Evolutionary conservation across 495 filamentous ascomycete genomes (phyloP).

Genomic region (Trichoderma virens): DNA sequence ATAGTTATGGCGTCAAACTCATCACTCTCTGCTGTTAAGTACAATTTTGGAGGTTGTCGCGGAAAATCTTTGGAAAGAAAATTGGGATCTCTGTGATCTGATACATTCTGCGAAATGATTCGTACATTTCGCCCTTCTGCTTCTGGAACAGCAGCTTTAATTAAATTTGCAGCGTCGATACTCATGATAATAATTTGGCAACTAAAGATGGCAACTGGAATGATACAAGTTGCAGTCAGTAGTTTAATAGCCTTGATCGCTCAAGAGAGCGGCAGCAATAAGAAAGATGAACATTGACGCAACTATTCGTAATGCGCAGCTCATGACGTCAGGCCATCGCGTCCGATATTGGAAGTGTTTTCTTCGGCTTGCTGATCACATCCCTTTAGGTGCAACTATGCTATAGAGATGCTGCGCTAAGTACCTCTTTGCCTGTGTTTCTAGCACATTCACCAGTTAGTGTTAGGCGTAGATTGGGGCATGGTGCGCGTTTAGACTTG

Average conservation of each 20-base stretch:
- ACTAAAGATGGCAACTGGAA: too few relatives aligned
- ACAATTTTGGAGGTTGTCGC: slow-evolving; percentile 44
- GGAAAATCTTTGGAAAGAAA: slow-evolving; percentile 30
- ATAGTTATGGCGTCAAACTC: slow-evolving; percentile 54
- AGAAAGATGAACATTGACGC: neutral
- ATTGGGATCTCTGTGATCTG: slow-evolving; percentile 27
- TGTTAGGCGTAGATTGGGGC: neutral
- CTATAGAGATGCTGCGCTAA: neutral
- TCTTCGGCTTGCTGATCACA: neutral
- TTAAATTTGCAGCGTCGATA: slow-evolving; percentile 24
- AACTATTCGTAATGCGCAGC: neutral
- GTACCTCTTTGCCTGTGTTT: too few relatives aligned
- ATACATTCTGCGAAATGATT: slow-evolving; percentile 25
- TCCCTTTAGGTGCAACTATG: neutral
- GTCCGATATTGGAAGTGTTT: neutral
- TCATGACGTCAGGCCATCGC: neutral
- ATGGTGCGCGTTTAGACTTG: neutral
- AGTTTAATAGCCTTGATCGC: too few relatives aligned
- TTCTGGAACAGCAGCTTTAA: slow-evolving; percentile 25
- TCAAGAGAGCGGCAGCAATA: neutral
- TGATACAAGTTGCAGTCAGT: too few relatives aligned
- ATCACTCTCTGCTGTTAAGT: slow-evolving; percentile 52
- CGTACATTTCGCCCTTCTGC: slow-evolving; percentile 23
- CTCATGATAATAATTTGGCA: slow-evolving; percentile 18
- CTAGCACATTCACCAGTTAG: neutral